Conservation (phyloP, 495 filamentous ascomycete species). For the Aspergillus carlsbadensis region DNA sequence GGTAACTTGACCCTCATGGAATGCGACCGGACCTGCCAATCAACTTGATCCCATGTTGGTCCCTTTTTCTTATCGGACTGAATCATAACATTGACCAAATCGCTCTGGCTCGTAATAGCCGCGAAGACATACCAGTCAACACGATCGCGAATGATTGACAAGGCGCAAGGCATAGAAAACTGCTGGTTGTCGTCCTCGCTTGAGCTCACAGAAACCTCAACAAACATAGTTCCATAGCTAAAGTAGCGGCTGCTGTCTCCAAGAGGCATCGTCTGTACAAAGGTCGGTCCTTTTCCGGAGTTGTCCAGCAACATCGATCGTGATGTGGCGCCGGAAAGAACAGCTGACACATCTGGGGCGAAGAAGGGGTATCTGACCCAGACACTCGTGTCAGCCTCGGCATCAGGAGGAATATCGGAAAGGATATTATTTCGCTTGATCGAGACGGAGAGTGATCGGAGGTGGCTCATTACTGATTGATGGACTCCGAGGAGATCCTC, state of each 20-base stretch:
- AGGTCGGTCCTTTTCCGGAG: constrained; percentile 36
- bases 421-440: constrained; percentile 81
- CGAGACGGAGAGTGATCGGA: constrained; percentile 72
- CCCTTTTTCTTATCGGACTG: constrained; percentile 65
- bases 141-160: constrained; percentile 71
- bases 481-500: constrained; percentile 52
- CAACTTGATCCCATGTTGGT: constrained; percentile 74
- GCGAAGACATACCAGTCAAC: constrained; percentile 64
- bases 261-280: constrained; percentile 68
- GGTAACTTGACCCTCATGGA: constrained; percentile 65
- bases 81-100: constrained; percentile 70
- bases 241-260: constrained; percentile 69
- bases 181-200: constrained; percentile 60
- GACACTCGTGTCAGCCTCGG: constrained; percentile 58
- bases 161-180: constrained; percentile 64
- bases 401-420: constrained; percentile 41
- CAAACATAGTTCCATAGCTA: constrained; percentile 71
- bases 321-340: constrained; percentile 61
- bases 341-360: constrained; percentile 61
- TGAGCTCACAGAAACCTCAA: constrained; percentile 66
- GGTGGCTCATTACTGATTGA: constrained; percentile 55
- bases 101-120: constrained; percentile 72
- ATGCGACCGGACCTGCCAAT: constrained; percentile 65
- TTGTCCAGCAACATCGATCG: constrained; percentile 45
- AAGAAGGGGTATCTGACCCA: constrained; percentile 73